These are phyloP conservation scores for Lathyrus sativus DNA, from an alignment of 306 rosid species.

Conservation along the genomic window DNA sequence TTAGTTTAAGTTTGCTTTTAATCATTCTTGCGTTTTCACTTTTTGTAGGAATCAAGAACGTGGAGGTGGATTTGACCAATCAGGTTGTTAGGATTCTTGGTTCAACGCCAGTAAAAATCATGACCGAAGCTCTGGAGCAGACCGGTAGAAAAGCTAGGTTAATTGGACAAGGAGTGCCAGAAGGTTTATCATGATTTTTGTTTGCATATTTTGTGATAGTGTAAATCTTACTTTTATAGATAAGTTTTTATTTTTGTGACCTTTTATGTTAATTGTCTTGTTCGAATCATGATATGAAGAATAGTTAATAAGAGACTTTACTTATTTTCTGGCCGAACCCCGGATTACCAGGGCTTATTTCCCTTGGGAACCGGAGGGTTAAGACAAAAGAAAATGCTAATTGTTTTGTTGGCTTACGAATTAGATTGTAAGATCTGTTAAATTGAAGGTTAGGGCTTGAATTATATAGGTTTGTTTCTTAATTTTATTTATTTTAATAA, in stretches of 20 bases:
- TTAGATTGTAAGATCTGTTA: neutral
- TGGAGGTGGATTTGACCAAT: conserved; percentile 75
- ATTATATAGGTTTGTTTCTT: conserved; percentile 10
- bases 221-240: neutral
- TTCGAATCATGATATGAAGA: neutral
- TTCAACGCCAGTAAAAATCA: conserved; percentile 71
- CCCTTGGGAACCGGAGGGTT: neutral
- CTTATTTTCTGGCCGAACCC: neutral
- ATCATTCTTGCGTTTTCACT: neutral
- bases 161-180: conserved; percentile 91
- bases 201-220: neutral
- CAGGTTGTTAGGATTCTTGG: conserved; percentile 91
- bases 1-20: neutral
- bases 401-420: conserved; percentile 3
- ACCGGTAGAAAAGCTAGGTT: conserved; percentile 79
- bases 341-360: neutral
- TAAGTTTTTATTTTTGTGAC: neutral
- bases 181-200: conserved; percentile 49
- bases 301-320: neutral
- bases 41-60: conserved; percentile 69
- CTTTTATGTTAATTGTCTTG: conserved; percentile 15
- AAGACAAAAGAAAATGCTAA: neutral
- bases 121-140: conserved; percentile 93
- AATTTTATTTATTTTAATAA: neutral
- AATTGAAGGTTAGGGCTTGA: conserved; percentile 17